A percentile compares a stretch with the other conserved stretches of the same genome.
Conservation (phyloP, 306 rosid genomes). For the Erythrophleum fordii region DNA sequence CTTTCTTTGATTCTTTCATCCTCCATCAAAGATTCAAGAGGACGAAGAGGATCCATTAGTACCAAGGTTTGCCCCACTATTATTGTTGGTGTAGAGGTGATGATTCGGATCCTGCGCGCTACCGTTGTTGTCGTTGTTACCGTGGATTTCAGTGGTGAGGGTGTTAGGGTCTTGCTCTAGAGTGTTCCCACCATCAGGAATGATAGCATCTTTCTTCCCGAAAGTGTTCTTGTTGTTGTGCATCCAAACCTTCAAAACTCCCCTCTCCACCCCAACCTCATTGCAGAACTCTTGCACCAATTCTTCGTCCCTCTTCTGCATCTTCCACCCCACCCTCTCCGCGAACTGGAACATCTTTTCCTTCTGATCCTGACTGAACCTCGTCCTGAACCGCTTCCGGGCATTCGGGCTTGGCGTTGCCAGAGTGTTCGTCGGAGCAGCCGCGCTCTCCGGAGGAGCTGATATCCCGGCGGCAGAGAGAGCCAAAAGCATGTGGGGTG, state of each 20-base stretch:
- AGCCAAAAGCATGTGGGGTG: constrained; percentile 91
- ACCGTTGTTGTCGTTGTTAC: constrained; percentile 20
- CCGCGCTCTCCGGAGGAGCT: constrained; percentile 52
- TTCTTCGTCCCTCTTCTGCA: constrained; percentile 89
- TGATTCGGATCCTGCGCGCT: constrained; percentile 34
- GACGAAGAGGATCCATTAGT: constrained; percentile 95
- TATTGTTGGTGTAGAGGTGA: constrained; percentile 41
- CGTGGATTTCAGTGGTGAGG: constrained; percentile 12
- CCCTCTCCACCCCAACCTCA: constrained; percentile 69
- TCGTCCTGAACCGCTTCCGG: constrained; percentile 78
- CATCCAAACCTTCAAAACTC: constrained; percentile 96
- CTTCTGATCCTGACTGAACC: constrained; percentile 81
- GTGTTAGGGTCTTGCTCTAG: constrained; percentile 39
- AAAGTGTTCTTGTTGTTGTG: constrained; percentile 89
- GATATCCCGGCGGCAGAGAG: constrained; percentile 63
- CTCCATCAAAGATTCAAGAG: constrained; percentile 60
- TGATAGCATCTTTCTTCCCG: constrained; percentile 45
- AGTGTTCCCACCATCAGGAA: constrained; percentile 31
- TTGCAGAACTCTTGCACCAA: constrained; percentile 63
- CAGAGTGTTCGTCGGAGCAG: constrained; percentile 17
- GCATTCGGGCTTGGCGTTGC: constrained; percentile 36
- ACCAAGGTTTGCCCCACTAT: constrained; percentile 49
- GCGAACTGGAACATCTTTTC: constrained; percentile 88
- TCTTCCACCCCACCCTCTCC: constrained; percentile 87
- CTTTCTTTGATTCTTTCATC: neutral